Conservation (phyloP, 495 filamentous ascomycete genomes). For the Lophium mytilinum region DNA sequence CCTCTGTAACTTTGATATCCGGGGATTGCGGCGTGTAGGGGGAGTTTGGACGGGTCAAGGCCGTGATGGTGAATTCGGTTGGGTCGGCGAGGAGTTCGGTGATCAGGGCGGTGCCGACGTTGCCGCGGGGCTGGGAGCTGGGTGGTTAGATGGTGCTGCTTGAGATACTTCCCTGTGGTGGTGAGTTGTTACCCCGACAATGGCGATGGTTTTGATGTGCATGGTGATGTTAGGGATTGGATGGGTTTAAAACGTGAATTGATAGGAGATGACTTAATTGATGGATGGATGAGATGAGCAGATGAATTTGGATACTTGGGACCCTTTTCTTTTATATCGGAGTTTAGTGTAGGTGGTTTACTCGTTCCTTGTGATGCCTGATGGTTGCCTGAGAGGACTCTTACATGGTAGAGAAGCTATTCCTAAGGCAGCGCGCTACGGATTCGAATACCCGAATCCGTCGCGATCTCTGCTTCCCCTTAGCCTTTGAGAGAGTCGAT, state of each 20-base stretch:
- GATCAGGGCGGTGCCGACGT: slow-evolving; percentile 14
- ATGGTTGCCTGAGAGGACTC: too few species aligned
- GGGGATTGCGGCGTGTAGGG: slow-evolving; percentile 9
- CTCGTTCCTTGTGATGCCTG: too few species aligned
- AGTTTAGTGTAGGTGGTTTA: too few species aligned
- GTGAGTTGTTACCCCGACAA: slow-evolving; percentile 8
- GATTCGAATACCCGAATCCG: too few species aligned
- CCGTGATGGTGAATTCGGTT: slow-evolving; percentile 13
- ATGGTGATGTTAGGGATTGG: not conserved
- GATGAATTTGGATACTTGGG: too few species aligned
- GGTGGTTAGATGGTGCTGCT: not conserved
- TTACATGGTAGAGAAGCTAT: too few species aligned
- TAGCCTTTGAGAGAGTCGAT: too few species aligned
- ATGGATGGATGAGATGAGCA: too few species aligned
- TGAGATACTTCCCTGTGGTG: not conserved
- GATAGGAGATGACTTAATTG: not conserved
- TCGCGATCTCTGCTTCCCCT: too few species aligned
- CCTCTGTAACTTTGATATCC: slow-evolving; percentile 1
- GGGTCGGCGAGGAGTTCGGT: slow-evolving; percentile 13
- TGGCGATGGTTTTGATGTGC: slow-evolving; percentile 19
- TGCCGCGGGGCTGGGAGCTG: slow-evolving; percentile 7
- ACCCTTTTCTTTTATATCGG: too few species aligned
- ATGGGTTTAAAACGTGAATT: not conserved
- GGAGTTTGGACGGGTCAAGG: slow-evolving; percentile 7
- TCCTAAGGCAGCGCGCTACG: too few species aligned